Evolutionary conservation across 495 filamentous ascomycete species (phyloP).

Genomic region (Penicillium cinerascens): DNA sequence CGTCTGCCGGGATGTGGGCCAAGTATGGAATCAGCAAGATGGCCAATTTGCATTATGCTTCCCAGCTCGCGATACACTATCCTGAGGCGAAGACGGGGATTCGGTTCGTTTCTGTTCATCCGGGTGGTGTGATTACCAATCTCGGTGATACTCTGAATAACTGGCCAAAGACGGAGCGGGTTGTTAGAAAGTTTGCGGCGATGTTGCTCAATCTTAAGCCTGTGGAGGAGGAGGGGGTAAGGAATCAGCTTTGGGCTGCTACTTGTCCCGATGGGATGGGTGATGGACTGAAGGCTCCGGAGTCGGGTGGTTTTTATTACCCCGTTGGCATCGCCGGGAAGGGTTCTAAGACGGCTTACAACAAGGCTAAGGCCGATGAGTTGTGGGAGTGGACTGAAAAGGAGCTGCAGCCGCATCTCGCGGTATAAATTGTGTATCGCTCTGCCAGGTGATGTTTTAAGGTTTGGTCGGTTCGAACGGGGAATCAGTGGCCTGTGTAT

Average conservation of each 20-base stretch:
- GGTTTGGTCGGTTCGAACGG: too few relatives aligned
- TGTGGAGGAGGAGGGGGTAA: conserved; percentile 29
- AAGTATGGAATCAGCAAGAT: conserved; percentile 45
- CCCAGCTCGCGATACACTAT: conserved; percentile 38
- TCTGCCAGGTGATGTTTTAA: too few relatives aligned
- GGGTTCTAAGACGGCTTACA: conserved; percentile 18
- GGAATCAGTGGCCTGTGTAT: too few relatives aligned
- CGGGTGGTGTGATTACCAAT: conserved; percentile 30
- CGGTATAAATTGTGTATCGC: not conserved
- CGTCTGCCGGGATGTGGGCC: conserved; percentile 10
- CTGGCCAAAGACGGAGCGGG: not conserved
- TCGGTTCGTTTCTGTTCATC: conserved; percentile 31
- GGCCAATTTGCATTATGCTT: conserved; percentile 45
- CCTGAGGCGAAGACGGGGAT: conserved; percentile 28
- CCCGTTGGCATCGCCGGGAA: conserved; percentile 32
- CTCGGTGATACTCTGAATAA: conserved; percentile 21
- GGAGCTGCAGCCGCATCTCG: not conserved
- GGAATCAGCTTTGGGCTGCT: conserved; percentile 52
- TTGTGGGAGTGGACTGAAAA: conserved; percentile 53
- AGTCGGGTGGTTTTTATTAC: conserved; percentile 35
- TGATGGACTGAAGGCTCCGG: conserved; percentile 17
- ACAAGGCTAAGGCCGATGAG: conserved; percentile 38
- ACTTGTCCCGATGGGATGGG: conserved; percentile 25
- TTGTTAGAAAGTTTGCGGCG: not conserved
- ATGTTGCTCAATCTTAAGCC: conserved; percentile 6